A percentile compares a stretch with the other conserved stretches of the same genome.
phyloP scores from a whole-genome alignment of 495 filamentous ascomycete species.

The Aspergillus steynii region DNA sequence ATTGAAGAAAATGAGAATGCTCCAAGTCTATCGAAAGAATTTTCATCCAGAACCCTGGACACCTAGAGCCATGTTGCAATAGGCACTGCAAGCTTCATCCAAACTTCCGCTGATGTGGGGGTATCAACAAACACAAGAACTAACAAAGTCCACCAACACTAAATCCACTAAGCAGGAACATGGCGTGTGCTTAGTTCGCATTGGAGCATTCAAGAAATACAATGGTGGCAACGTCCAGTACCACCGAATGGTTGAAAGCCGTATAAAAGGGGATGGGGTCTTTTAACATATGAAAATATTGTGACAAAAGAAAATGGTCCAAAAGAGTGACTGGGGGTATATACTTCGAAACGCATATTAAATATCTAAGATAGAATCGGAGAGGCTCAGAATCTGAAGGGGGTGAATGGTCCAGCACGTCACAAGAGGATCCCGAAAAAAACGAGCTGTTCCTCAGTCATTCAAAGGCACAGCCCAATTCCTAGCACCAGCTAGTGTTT shows the following conservation, averaged over 20 bases:
- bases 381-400: slow-evolving; percentile 6
- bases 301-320: slow-evolving; percentile 30
- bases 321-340: slow-evolving; percentile 35
- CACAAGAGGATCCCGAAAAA: slow-evolving; percentile 7
- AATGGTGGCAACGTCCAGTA: slow-evolving; percentile 15
- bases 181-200: not conserved
- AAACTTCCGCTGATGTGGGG: slow-evolving; percentile 39
- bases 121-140: slow-evolving; percentile 43
- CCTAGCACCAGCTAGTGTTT: not conserved
- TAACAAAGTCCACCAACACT: slow-evolving; percentile 21
- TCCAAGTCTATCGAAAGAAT: slow-evolving; percentile 20
- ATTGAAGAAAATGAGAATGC: slow-evolving; percentile 16
- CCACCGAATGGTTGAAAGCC: slow-evolving; percentile 10
- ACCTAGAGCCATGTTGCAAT: not conserved
- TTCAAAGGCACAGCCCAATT: not conserved
- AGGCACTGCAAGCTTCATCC: slow-evolving; percentile 15
- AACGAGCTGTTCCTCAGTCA: not conserved
- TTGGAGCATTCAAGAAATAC: slow-evolving; percentile 11
- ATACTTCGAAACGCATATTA: slow-evolving; percentile 18
- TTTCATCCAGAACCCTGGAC: not conserved
- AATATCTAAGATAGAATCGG: slow-evolving; percentile 8
- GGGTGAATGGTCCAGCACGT: slow-evolving; percentile 4
- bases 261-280: slow-evolving; percentile 3
- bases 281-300: slow-evolving; percentile 3
- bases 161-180: slow-evolving; percentile 9